phyloP scores from a whole-genome alignment of 305 asterid genomes.

The Fraxinus greggii region DNA sequence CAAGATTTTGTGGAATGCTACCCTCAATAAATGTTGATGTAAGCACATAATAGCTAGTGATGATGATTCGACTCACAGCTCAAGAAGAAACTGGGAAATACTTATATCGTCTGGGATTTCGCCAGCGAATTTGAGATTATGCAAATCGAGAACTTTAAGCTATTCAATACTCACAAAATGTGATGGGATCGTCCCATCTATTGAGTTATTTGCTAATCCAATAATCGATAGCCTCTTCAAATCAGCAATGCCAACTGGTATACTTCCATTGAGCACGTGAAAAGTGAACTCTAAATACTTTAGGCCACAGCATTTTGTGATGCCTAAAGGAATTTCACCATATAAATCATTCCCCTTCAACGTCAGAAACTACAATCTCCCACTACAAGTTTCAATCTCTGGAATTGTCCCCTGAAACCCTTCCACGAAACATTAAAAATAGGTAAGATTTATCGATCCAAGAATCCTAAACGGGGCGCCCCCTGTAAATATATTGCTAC shows the following conservation, averaged over 20 bases:
- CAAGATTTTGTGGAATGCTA: conserved; percentile 48
- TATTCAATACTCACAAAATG: conserved; percentile 65
- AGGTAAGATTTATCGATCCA: conserved; percentile 38
- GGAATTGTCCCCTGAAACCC: conserved; percentile 52
- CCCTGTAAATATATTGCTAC: conserved; percentile 60
- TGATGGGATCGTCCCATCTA: conserved; percentile 62
- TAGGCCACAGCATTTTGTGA: conserved; percentile 55
- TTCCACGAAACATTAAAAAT: conserved; percentile 71
- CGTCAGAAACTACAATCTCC: conserved; percentile 54
- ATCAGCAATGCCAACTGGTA: conserved; percentile 54
- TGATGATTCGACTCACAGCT: conserved; percentile 55
- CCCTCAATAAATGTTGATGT: conserved; percentile 29
- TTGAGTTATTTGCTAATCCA: conserved; percentile 58
- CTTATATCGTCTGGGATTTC: conserved; percentile 64
- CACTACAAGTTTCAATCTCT: conserved; percentile 44
- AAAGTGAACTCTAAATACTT: conserved; percentile 76
- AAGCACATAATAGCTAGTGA: neutral
- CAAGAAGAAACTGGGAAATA: conserved; percentile 74
- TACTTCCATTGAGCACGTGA: conserved; percentile 62
- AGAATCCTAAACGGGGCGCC: conserved; percentile 54
- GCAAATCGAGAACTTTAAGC: conserved; percentile 81
- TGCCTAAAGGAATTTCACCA: conserved; percentile 57
- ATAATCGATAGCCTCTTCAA: conserved; percentile 54
- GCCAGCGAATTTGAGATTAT: conserved; percentile 54
- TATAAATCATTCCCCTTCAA: conserved; percentile 52